Evolutionary conservation across 371 early-diverging fungal genomes (phyloP).

Genomic region (Zychaea mexicana): DNA sequence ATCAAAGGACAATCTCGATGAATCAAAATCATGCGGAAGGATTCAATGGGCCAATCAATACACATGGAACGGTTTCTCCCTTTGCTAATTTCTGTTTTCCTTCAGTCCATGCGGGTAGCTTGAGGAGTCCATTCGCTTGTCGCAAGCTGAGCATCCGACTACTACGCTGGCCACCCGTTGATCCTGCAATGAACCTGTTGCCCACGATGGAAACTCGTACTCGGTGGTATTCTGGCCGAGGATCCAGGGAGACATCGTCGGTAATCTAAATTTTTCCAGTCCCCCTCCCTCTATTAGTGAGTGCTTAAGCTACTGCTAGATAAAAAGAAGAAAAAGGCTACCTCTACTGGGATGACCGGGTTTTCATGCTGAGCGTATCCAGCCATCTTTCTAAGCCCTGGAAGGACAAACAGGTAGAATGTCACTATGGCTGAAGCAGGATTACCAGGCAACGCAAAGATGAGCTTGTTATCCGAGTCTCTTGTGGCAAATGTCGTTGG

Average conservation of each 20-base stretch:
- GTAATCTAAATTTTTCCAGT: slow-evolving; percentile 33
- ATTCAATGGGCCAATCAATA: slow-evolving; percentile 32
- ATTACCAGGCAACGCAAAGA: slow-evolving; percentile 93
- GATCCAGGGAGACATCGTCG: slow-evolving; percentile 66
- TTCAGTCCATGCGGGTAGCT: slow-evolving; percentile 55
- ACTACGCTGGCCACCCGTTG: slow-evolving; percentile 78
- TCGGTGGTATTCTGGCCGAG: slow-evolving; percentile 87
- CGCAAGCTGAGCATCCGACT: slow-evolving; percentile 81
- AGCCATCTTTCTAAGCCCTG: slow-evolving; percentile 78
- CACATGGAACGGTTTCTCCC: slow-evolving; percentile 31
- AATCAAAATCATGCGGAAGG: neutral
- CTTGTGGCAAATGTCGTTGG: slow-evolving; percentile 92
- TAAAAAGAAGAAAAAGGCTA: slow-evolving; percentile 24
- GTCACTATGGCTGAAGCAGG: slow-evolving; percentile 91
- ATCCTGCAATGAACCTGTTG: slow-evolving; percentile 53
- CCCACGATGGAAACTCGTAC: slow-evolving; percentile 43
- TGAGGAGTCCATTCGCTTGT: slow-evolving; percentile 79
- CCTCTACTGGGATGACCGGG: slow-evolving; percentile 63
- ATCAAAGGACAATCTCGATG: neutral
- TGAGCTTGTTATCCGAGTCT: slow-evolving; percentile 42
- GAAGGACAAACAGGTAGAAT: slow-evolving; percentile 87
- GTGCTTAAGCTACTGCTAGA: too few species aligned
- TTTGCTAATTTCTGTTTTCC: slow-evolving; percentile 17
- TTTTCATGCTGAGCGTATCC: slow-evolving; percentile 54
- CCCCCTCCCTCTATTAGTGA: too few species aligned